Conservation (phyloP, 2,329 filamentous ascomycete genomes). For the Beauveria brongniartii region DNA sequence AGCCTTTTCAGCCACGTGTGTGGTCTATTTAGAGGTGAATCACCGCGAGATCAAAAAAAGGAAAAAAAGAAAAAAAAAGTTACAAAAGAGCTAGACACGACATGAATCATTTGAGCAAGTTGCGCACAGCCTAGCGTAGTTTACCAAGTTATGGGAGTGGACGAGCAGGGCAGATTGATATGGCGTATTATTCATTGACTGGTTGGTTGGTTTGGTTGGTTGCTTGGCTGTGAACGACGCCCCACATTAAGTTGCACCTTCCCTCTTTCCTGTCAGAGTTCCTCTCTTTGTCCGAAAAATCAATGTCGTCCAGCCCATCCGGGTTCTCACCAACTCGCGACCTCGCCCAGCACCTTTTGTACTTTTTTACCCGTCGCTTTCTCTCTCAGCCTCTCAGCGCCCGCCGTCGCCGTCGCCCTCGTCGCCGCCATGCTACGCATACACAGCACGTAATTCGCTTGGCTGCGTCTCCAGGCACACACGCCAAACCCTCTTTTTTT, state of each 20-base stretch:
- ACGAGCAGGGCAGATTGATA: no score
- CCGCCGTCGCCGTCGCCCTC: not conserved
- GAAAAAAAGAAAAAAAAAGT: not conserved
- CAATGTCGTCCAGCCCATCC: constrained; percentile 4
- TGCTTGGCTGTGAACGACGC: not conserved
- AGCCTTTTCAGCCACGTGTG: no score
- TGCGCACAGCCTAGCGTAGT: not conserved
- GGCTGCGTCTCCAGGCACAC: constrained; percentile 3
- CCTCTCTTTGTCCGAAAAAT: constrained; percentile 2
- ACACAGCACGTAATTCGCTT: constrained; percentile 8
- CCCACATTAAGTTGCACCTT: not conserved
- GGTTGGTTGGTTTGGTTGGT: no score
- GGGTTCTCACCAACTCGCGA: constrained; percentile 10
- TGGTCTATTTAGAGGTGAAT: no score
- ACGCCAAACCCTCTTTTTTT: not conserved
- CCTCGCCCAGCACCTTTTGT: not conserved
- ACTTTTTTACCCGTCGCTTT: not conserved
- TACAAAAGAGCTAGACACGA: not conserved
- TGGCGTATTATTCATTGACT: no score
- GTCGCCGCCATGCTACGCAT: not conserved
- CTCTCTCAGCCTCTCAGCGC: no score
- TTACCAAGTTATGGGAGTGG: not conserved
- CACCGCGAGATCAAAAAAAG: no score
- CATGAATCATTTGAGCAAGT: not conserved
- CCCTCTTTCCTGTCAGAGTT: not conserved